phyloP scores from a whole-genome alignment of 192 early-diverging fungal species.

The Geosiphon pyriformis region DNA sequence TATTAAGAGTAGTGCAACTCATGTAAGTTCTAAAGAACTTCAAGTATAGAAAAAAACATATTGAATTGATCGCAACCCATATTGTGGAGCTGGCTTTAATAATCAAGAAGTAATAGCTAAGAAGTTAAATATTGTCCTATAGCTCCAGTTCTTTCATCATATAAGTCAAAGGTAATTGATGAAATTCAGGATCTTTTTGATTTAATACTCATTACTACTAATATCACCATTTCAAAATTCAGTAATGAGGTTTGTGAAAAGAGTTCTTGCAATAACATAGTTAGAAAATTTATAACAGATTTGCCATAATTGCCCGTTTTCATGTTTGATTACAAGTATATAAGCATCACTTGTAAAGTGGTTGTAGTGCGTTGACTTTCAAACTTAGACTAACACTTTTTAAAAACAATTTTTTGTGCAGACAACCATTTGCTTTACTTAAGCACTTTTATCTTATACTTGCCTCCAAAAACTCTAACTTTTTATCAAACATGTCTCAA shows the following conservation, averaged over 20 bases:
- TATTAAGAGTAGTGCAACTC: background rate
- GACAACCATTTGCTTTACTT: too few species aligned
- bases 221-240: slow-evolving; percentile 3
- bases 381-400: too few species aligned
- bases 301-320: too few species aligned
- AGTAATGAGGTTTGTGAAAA: slow-evolving; percentile 13
- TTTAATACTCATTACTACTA: slow-evolving; percentile 6
- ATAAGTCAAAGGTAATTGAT: slow-evolving; percentile 2
- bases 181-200: slow-evolving; percentile 11
- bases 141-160: slow-evolving; percentile 7
- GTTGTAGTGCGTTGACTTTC: too few species aligned
- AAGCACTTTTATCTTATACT: too few species aligned
- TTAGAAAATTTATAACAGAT: background rate
- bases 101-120: background rate
- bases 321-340: too few species aligned
- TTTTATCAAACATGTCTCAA: too few species aligned
- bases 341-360: too few species aligned
- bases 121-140: slow-evolving; percentile 1
- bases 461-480: too few species aligned
- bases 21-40: background rate
- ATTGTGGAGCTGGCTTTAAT: background rate
- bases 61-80: background rate
- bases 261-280: slow-evolving; percentile 6
- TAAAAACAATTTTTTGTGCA: too few species aligned
- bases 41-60: background rate